phyloP scores from a whole-genome alignment of 2,329 filamentous ascomycete genomes.

The Colletotrichum musae region DNA sequence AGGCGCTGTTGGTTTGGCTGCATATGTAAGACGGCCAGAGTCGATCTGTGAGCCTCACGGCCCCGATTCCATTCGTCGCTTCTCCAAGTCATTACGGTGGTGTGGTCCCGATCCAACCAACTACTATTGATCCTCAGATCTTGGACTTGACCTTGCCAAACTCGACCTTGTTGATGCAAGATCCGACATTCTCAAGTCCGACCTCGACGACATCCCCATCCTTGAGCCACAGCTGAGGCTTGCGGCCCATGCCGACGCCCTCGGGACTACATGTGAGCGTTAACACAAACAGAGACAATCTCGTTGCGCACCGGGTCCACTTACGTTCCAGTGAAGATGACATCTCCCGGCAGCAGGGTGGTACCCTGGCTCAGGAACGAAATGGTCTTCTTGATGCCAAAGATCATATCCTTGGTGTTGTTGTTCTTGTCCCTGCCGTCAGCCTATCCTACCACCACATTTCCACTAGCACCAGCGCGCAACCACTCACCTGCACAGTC shows the following conservation, averaged over 20 bases:
- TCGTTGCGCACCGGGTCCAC: constrained; percentile 43
- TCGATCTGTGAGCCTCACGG: neutral
- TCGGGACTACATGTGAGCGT: constrained; percentile 63
- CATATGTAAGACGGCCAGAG: neutral
- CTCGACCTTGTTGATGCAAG: constrained; percentile 64
- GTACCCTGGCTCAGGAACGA: constrained; percentile 73
- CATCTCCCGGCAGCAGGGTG: constrained; percentile 73
- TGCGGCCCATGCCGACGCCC: constrained; percentile 79
- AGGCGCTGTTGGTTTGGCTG: neutral
- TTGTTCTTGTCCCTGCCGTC: constrained; percentile 55
- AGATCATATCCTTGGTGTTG: constrained; percentile 74
- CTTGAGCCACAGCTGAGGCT: constrained; percentile 77
- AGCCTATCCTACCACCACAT: neutral
- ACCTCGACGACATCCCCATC: constrained; percentile 81
- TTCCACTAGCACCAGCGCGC: neutral
- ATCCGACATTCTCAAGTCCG: constrained; percentile 75
- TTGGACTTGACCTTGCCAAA: constrained; percentile 48
- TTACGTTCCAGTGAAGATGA: constrained; percentile 77
- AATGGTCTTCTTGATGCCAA: constrained; percentile 71
- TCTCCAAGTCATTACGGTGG: neutral
- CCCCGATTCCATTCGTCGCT: neutral
- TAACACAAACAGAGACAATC: constrained; percentile 19
- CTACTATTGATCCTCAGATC: constrained; percentile 33
- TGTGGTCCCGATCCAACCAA: neutral
- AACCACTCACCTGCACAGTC: constrained; percentile 63